Base-by-base conservation (phyloP, 2,329 filamentous ascomycete species). In the Trichoderma koningii region DNA sequence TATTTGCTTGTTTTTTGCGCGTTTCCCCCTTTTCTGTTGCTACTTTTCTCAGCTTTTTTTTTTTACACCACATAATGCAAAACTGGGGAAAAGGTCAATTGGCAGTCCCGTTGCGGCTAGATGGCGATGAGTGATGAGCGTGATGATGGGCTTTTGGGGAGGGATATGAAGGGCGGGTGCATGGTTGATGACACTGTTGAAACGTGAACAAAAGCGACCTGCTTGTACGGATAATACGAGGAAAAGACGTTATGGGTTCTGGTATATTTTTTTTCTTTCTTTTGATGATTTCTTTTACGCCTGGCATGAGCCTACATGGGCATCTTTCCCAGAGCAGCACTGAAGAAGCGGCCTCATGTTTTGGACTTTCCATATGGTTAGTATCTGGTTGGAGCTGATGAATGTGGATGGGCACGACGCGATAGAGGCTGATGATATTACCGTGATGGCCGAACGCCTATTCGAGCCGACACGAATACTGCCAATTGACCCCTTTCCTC, bases 161-260 rank as follows among this genome's bases (percentile, higher is more conserved):
- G 10, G 3, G 21, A 23, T 3, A 3, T 23, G 21, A 23, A 41
- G 5, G 14, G 28, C 38, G 26, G 21, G 15, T n/a, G 4, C 14
- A n/a, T 44, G 10, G 60, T 55, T 51, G 60, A 63, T 10, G 17
- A 42, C 51, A n/a, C 26, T 23, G 26, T 2, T n/a, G 28, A 30
- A 51, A 19, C 19, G 34, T 47, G 15, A 51, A 44, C 38, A 52
- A 62, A 48, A 38, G 55, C 44, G 28, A 30, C 19, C 50, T 30
- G 30, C n/a, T 41, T 55, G 60, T 63, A 63, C 30, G 51, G 50
- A 63, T 63, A 53, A 21, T 53, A 63, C 41, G 50, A 63, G 51
- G 60, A 41, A 55, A 63, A 21, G 51, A 63, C 26, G 60, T 63
- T 55, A 55, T 55, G 51, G 60, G 60, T 55, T 51, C 55, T 48